A percentile compares a stretch with the other conserved stretches of the same genome.
Conservation (phyloP, 805 yeast species). For the Schizosaccharomyces osmophilus region DNA sequence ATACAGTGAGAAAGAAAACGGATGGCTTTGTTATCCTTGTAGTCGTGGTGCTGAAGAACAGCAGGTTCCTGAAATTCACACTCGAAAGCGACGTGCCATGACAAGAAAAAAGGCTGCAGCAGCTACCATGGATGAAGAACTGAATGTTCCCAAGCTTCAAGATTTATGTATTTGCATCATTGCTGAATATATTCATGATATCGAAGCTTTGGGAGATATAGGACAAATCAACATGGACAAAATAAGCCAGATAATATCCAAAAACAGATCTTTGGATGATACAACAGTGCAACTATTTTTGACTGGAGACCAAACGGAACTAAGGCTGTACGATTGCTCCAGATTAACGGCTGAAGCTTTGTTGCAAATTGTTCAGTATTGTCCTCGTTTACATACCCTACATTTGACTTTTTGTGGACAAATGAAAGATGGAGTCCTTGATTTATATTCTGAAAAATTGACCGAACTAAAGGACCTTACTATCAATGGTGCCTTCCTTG, state of each 20-base stretch:
- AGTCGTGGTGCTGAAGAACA: constrained; percentile 23
- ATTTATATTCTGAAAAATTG: constrained; percentile 37
- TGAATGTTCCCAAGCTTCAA: constrained; percentile 45
- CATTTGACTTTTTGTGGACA: constrained; percentile 84
- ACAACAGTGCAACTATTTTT: constrained; percentile 52
- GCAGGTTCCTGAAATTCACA: constrained; percentile 18
- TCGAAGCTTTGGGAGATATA: constrained; percentile 68
- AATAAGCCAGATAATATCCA: constrained; percentile 51
- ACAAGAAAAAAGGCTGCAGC: constrained; percentile 40
- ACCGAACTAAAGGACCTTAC: constrained; percentile 27
- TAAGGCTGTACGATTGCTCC: constrained; percentile 87
- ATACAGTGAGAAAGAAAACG: constrained; percentile 16
- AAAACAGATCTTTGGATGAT: constrained; percentile 57
- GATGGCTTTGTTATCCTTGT: constrained; percentile 39
- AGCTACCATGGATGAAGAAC: constrained; percentile 39
- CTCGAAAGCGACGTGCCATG: constrained; percentile 47
- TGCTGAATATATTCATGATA: constrained; percentile 42
- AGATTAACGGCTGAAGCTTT: constrained; percentile 38
- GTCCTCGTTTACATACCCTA: constrained; percentile 45
- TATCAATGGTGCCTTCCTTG: constrained; percentile 78
- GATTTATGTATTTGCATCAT: constrained; percentile 53
- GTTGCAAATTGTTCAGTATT: constrained; percentile 45
- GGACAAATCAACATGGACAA: constrained; percentile 48
- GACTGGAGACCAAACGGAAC: constrained; percentile 26
- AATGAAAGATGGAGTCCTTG: constrained; percentile 49